Percentiles rank a stretch among this genome's conserved stretches.
Evolutionary conservation across 163 green algal species (phyloP).

Genomic region (Scenedesmus sp.): DNA sequence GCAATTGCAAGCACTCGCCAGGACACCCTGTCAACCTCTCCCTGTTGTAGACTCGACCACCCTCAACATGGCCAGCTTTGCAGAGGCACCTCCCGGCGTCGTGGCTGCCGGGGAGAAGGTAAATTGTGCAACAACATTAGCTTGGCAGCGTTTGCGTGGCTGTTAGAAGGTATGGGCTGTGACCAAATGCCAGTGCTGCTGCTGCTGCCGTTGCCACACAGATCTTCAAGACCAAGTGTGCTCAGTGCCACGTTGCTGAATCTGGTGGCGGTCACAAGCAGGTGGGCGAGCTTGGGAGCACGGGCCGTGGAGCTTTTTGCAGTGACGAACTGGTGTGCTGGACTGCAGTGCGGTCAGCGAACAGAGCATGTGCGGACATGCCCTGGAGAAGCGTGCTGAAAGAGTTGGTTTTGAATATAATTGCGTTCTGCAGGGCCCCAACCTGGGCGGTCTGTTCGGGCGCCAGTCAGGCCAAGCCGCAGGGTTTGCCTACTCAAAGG

Average conservation of each 20-base stretch:
- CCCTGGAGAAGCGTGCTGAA: no score
- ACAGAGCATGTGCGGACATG: not conserved
- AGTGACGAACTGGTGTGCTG: conserved; percentile 19
- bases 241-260: conserved; percentile 97
- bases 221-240: conserved; percentile 95
- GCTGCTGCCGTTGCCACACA: conserved; percentile 73
- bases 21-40: not conserved
- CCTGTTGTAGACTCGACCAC: not conserved
- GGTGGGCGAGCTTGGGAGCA: conserved; percentile 66
- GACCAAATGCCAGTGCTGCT: conserved; percentile 75
- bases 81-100: conserved; percentile 79
- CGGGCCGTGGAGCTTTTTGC: not conserved
- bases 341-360: not conserved
- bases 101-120: conserved; percentile 76
- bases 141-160: not conserved
- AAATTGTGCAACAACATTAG: not conserved
- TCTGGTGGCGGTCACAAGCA: conserved; percentile 97
- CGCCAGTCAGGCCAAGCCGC: conserved; percentile 80
- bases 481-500: conserved; percentile 97
- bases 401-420: not conserved
- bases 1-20: not conserved
- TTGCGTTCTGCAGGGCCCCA: conserved; percentile 61
- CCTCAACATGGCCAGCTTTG: conserved; percentile 83
- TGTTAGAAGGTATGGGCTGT: not conserved
- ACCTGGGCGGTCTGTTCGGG: conserved; percentile 91